Percentiles rank a stretch among this genome's conserved stretches.
Evolutionary conservation across 192 early-diverging fungal species (phyloP).

Genomic region (Chytriomyces sp.): DNA sequence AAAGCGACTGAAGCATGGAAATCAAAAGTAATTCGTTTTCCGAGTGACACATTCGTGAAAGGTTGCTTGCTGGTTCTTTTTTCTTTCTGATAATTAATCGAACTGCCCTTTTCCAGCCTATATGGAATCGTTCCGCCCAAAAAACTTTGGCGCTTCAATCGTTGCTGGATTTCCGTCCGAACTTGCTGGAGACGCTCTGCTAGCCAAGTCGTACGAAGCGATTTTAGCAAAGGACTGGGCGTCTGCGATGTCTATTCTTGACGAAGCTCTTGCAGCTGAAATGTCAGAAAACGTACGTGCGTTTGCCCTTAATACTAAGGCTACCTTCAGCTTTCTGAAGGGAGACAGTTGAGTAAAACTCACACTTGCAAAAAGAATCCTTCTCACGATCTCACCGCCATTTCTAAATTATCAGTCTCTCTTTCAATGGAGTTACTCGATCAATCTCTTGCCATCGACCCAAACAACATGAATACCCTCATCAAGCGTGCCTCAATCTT

Average conservation of each 20-base stretch:
- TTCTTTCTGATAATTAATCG: not conserved
- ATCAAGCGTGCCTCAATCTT: slow-evolving; percentile 88
- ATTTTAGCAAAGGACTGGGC: slow-evolving; percentile 19
- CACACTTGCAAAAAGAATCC: slow-evolving; percentile 14
- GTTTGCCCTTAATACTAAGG: slow-evolving; percentile 77
- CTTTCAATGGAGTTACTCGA: slow-evolving; percentile 74
- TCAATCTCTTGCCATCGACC: slow-evolving; percentile 76
- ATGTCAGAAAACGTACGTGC: slow-evolving; percentile 51
- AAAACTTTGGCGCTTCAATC: not conserved
- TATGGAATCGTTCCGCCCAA: slow-evolving; percentile 83
- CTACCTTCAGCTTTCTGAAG: slow-evolving; percentile 86
- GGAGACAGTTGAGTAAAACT: slow-evolving; percentile 60
- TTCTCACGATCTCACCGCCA: slow-evolving; percentile 4
- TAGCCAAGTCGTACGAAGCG: slow-evolving; percentile 67
- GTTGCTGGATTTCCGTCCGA: slow-evolving; percentile 3
- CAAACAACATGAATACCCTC: slow-evolving; percentile 77
- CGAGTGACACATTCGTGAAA: slow-evolving; percentile 83
- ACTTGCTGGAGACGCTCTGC: slow-evolving; percentile 36
- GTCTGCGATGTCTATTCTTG: not conserved
- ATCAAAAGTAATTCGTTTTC: slow-evolving; percentile 67
- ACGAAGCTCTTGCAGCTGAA: not conserved
- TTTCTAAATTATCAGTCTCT: slow-evolving; percentile 42
- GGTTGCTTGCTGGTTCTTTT: not conserved
- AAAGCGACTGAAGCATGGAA: slow-evolving; percentile 79
- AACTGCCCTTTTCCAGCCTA: slow-evolving; percentile 64